Percentiles rank a stretch among this genome's conserved stretches.
phyloP scores from a whole-genome alignment of 2,329 filamentous ascomycete genomes.

The Chaetomium globosum region DNA sequence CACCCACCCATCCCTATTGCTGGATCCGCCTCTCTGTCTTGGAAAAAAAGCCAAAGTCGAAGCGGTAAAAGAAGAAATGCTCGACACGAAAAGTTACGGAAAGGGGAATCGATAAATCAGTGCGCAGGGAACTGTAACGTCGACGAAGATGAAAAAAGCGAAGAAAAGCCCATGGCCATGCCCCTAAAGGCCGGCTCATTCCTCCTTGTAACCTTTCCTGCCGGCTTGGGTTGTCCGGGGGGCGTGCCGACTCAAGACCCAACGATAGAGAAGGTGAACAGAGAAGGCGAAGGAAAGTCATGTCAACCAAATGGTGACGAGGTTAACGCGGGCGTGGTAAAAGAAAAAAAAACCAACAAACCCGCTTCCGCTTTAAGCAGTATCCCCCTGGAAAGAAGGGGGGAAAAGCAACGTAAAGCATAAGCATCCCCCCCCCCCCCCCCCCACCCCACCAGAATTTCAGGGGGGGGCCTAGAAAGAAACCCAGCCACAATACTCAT shows the following conservation, averaged over 20 bases:
- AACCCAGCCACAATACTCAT: constrained; percentile 13
- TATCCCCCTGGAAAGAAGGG: constrained; percentile 17
- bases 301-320: background rate
- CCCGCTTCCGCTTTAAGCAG: background rate
- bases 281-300: background rate
- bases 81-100: background rate
- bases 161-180: background rate
- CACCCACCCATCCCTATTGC: constrained; percentile 14
- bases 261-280: background rate
- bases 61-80: background rate
- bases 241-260: background rate
- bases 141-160: background rate
- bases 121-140: background rate
- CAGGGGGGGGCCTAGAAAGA: constrained; percentile 35
- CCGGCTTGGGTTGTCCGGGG: background rate
- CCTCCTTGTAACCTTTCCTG: background rate
- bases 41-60: background rate
- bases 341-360: background rate
- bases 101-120: constrained; percentile 2
- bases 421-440: too few species aligned
- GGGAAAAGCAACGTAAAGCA: constrained; percentile 13
- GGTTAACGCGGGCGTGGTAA: background rate
- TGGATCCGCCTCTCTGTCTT: constrained; percentile 4
- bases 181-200: background rate
- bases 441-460: background rate